phyloP scores from a whole-genome alignment of 306 rosid genomes.

The Inga laurina region DNA sequence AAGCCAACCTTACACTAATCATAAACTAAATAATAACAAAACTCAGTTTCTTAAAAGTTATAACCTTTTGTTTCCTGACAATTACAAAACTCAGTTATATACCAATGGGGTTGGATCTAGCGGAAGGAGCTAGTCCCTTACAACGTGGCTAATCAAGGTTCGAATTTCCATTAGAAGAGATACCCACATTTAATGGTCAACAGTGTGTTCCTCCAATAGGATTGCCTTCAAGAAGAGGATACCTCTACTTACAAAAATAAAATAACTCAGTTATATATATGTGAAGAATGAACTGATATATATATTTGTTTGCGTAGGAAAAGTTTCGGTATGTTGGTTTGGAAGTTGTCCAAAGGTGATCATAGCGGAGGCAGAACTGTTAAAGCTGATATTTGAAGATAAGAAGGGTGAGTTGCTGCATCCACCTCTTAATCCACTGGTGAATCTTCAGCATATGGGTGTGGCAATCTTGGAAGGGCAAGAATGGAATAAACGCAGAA shows the following conservation, averaged over 20 bases:
- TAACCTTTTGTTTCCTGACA: too few relatives aligned
- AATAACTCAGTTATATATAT: too few relatives aligned
- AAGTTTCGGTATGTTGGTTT: constrained; percentile 42
- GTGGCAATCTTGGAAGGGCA: constrained; percentile 46
- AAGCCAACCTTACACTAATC: background rate
- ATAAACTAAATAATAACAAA: background rate
- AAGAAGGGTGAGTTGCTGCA: constrained; percentile 37
- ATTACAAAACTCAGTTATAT: too few relatives aligned
- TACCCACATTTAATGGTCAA: too few relatives aligned
- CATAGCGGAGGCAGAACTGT: constrained; percentile 41
- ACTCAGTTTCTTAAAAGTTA: too few relatives aligned
- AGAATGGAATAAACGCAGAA: constrained; percentile 49
- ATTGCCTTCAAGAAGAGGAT: too few relatives aligned
- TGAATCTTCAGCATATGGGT: constrained; percentile 42
- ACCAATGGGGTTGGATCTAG: too few relatives aligned
- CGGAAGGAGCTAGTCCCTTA: too few relatives aligned
- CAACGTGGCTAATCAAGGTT: too few relatives aligned
- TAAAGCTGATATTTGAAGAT: constrained; percentile 34
- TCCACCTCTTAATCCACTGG: constrained; percentile 48
- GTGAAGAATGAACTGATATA: background rate
- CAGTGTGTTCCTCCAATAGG: too few relatives aligned
- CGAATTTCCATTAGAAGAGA: too few relatives aligned
- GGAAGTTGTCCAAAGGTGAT: constrained; percentile 45
- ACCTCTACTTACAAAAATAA: too few relatives aligned
- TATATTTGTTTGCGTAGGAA: constrained; percentile 10